Percentiles rank a stretch among this genome's conserved stretches.
These are phyloP conservation scores for Prunus padus DNA, from an alignment of 306 rosid genomes.

Conservation along the genomic window DNA sequence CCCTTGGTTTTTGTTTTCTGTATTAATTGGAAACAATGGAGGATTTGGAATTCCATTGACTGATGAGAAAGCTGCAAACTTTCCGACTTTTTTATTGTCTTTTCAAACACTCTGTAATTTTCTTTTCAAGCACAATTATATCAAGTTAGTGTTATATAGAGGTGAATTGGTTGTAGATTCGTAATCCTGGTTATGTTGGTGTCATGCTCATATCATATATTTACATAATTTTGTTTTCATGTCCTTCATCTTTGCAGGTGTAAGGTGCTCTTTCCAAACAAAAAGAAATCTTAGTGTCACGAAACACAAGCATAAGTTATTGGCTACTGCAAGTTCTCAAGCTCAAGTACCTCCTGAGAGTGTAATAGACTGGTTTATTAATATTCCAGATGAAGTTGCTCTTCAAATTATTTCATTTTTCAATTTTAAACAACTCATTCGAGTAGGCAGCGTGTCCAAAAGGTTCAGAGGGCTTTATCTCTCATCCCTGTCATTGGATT, in stretches of 20 bases:
- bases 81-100: no score
- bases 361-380: neutral
- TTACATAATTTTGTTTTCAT: neutral
- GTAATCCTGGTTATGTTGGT: neutral
- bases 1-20: no score
- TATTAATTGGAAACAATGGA: no score
- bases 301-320: neutral
- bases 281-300: neutral
- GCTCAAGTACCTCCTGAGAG: neutral
- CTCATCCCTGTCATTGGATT: neutral
- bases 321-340: neutral
- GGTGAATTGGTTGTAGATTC: neutral
- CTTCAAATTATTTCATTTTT: neutral
- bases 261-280: neutral
- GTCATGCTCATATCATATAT: neutral
- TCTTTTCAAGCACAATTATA: neutral
- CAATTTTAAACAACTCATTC: neutral
- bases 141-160: neutral
- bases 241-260: neutral
- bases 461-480: neutral
- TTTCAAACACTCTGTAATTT: no score
- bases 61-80: no score
- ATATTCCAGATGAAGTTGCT: constrained; percentile 5
- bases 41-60: no score
- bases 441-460: neutral